Evolutionary conservation across 2,329 filamentous ascomycete species (phyloP).

Genomic region (Cladophialophora carrionii): DNA sequence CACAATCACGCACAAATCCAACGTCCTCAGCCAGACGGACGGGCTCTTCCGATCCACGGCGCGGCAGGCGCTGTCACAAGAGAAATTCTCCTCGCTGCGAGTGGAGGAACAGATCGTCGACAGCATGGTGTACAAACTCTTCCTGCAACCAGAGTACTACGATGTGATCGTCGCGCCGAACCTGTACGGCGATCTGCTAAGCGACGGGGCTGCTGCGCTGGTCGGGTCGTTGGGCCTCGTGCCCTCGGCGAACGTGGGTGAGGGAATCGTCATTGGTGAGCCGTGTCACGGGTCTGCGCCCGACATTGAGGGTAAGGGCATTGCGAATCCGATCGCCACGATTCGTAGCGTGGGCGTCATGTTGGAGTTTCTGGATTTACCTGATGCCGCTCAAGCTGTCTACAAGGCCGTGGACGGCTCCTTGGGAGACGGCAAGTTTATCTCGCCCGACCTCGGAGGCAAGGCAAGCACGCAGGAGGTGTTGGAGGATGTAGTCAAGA

Average conservation of each 20-base stretch:
- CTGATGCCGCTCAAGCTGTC: conserved; percentile 82
- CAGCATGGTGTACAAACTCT: conserved; percentile 99
- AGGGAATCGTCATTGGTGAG: conserved; percentile 93
- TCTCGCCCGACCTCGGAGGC: conserved; percentile 90
- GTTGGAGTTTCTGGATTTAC: conserved; percentile 92
- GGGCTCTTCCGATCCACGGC: conserved; percentile 87
- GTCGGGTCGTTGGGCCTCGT: conserved; percentile 92
- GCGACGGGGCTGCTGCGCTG: conserved; percentile 90
- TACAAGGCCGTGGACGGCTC: conserved; percentile 91
- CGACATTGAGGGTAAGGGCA: conserved; percentile 88
- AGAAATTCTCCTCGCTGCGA: conserved; percentile 65
- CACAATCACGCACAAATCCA: conserved; percentile 98
- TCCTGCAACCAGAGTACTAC: conserved; percentile 92
- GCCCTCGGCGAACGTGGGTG: conserved; percentile 91
- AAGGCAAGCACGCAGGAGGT: conserved; percentile 84
- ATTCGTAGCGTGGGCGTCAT: conserved; percentile 88
- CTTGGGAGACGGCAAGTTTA: conserved; percentile 76
- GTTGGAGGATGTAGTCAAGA: conserved; percentile 80
- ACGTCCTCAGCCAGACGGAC: conserved; percentile 94
- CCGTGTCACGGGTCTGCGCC: conserved; percentile 96
- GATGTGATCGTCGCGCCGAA: conserved; percentile 98
- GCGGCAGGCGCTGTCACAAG: conserved; percentile 69
- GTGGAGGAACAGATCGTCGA: conserved; percentile 99
- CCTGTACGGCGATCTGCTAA: conserved; percentile 95
- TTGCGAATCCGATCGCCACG: conserved; percentile 96